Base-by-base conservation (phyloP, 1,284 basidiomycete genomes). In the Boletus albobrunnescens region DNA sequence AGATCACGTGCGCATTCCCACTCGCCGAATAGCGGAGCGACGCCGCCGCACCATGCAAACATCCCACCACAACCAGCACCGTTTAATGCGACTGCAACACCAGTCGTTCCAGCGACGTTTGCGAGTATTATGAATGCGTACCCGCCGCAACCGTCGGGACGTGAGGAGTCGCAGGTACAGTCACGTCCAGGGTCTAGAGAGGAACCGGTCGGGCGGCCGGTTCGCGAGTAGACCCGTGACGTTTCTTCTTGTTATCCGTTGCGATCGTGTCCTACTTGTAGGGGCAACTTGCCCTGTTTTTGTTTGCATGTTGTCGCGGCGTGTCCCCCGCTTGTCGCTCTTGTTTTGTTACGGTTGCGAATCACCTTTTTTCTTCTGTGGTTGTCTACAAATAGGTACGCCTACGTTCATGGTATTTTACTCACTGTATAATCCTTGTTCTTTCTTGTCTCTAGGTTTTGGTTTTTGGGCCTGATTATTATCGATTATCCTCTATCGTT, bases 121-220 rank as follows among this genome's bases (percentile, higher is more conserved):
- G 83, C 80, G 27, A 79, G 76, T 48, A 81, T 85, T 53, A 79
- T 86, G 81, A 78, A 81, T 54, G 80, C 80, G 13, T 84, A 76
- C 52, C 66, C 68, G 12, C 56, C 8, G 53, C 70, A 41, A 56
- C 65, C 32, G 30, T 48, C 49, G 9, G 44, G 23, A 27, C 53
- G 54, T 14, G 62, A 55, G 13, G 56, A 51, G 6, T 31, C 50
- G 12, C 59, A 48, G 14, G 31, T 6, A 12, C 42, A 50, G 42
- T 63, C 56, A 14, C 63, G 54, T 42, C 58, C 58, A 5, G 53
- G 49, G 20, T 67, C 63, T 12, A 47, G 58, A 47, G 62, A 65
- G 1, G 52, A 52, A 33, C 43, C 35, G 31, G 36, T 6, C 13
- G 47, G 51, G 20, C 50, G 51, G 17, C 22, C 35, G 40, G 36